Evolutionary conservation across 306 rosid species (phyloP).

Genomic region (Rosa lucieae): DNA sequence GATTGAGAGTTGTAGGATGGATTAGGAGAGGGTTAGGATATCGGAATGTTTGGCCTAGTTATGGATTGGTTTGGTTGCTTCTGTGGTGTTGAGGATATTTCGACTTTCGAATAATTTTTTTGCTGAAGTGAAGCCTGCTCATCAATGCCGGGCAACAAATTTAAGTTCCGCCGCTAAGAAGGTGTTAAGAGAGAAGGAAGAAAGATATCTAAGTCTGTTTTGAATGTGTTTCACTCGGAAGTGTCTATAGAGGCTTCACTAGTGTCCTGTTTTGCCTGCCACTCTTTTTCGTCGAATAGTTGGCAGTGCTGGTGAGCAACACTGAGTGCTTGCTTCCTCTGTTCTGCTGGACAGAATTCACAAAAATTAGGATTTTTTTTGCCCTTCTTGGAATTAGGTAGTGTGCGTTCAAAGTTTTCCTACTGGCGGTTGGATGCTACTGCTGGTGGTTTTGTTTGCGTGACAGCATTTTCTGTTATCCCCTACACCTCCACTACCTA

Average conservation of each 20-base stretch:
- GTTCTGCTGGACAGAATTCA: background rate
- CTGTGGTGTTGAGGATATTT: background rate
- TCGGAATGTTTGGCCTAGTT: background rate
- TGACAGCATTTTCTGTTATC: background rate
- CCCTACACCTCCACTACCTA: too few species aligned
- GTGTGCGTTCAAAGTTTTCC: background rate
- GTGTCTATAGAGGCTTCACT: background rate
- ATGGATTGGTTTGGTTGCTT: background rate
- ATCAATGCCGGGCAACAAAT: background rate
- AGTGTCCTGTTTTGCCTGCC: background rate
- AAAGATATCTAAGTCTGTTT: background rate
- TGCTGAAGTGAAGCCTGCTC: background rate
- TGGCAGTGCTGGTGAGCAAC: background rate
- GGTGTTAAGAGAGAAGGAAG: background rate
- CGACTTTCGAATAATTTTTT: background rate
- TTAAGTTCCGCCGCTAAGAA: background rate
- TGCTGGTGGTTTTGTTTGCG: background rate
- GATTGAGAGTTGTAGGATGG: background rate
- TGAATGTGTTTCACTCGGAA: background rate
- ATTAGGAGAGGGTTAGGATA: background rate
- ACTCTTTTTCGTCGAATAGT: background rate
- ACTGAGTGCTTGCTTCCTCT: background rate
- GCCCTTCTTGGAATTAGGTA: background rate
- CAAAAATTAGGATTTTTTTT: background rate
- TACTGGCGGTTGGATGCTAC: background rate